Conservation (phyloP, 345 rosid genomes). For the Rhizophora apiculata region DNA sequence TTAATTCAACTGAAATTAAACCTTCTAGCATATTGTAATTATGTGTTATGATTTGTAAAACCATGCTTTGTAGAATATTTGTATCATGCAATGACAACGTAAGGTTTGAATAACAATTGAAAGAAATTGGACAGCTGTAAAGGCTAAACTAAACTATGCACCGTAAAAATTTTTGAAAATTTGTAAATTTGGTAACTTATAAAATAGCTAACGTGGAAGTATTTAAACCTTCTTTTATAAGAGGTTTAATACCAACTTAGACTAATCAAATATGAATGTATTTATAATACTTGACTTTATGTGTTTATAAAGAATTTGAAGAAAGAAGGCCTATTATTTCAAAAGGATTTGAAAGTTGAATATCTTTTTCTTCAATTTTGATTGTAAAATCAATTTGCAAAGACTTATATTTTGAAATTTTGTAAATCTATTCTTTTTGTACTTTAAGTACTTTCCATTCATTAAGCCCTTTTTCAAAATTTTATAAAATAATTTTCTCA, state of each 20-base stretch:
- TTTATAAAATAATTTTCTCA: too few relatives aligned
- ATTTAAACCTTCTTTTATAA: background rate
- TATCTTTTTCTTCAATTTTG: background rate
- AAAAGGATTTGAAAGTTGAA: background rate
- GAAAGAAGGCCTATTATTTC: background rate
- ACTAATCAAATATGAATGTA: background rate
- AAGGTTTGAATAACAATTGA: background rate
- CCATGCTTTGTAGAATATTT: background rate
- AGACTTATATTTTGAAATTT: background rate
- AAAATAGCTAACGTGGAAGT: background rate
- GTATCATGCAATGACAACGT: background rate
- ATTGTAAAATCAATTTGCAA: background rate
- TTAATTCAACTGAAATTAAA: background rate
- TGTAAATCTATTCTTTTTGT: background rate
- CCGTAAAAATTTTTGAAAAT: background rate
- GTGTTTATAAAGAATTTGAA: background rate
- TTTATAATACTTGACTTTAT: background rate
- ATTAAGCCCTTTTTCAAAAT: too few relatives aligned
- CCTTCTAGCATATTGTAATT: too few relatives aligned
- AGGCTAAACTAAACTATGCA: background rate
- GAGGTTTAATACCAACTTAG: background rate
- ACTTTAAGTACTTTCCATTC: too few relatives aligned
- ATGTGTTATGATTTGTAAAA: too few relatives aligned
- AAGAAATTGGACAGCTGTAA: background rate
- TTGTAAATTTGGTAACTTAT: background rate